Percentiles rank a stretch among this genome's conserved stretches.
Evolutionary conservation across 148 eudicot genomes (phyloP).

Genomic region (Rhododendron griersonianum): DNA sequence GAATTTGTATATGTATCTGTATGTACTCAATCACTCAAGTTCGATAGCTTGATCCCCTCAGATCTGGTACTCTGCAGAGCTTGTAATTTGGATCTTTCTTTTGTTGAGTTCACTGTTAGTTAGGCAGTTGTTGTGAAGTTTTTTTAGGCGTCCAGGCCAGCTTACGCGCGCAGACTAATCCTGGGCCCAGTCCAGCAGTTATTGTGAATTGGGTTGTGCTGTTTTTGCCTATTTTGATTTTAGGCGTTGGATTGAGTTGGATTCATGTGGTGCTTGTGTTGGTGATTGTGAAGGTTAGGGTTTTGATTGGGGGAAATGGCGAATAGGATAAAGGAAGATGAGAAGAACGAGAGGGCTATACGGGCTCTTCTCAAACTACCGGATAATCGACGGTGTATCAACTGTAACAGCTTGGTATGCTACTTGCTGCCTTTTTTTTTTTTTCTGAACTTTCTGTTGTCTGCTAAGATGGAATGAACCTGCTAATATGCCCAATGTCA

Average conservation of each 20-base stretch:
- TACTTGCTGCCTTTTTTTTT: not conserved
- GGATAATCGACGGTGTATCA: constrained; percentile 68
- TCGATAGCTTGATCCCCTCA: not conserved
- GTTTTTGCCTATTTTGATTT: not conserved
- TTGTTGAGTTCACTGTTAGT: not conserved
- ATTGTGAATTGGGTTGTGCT: not conserved
- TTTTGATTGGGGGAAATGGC: constrained; percentile 53
- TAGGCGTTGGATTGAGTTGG: not conserved
- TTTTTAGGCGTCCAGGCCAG: not conserved
- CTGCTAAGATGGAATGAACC: not conserved
- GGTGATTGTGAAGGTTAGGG: constrained; percentile 10
- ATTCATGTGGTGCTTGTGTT: not conserved
- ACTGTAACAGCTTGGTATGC: constrained; percentile 65
- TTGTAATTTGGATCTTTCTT: not conserved
- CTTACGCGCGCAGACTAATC: not conserved
- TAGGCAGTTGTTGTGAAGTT: not conserved
- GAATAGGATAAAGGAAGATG: constrained; percentile 70
- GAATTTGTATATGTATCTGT: not conserved
- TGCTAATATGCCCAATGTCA: not conserved
- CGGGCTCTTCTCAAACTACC: constrained; percentile 69
- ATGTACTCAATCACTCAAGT: not conserved
- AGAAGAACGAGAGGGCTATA: constrained; percentile 67
- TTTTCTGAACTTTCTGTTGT: not conserved
- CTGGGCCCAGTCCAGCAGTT: not conserved
- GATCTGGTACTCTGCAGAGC: constrained; percentile 4